Percentiles rank a stretch among this genome's conserved stretches.
phyloP scores from a whole-genome alignment of 2,329 filamentous ascomycete species.

The Colletotrichum brevisporum region DNA sequence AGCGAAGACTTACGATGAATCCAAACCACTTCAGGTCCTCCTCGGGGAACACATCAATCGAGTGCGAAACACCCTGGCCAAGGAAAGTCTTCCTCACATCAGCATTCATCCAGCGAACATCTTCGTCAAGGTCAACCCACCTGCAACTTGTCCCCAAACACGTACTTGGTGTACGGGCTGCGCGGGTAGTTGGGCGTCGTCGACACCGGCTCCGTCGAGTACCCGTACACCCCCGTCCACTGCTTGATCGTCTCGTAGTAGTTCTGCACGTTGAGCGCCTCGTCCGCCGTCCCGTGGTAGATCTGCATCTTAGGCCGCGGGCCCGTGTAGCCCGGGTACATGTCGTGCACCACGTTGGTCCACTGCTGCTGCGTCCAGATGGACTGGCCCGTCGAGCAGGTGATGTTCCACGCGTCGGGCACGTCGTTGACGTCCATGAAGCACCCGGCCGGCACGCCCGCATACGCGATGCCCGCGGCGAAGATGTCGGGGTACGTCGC shows the following conservation, averaged over 20 bases:
- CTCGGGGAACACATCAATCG: conserved; percentile 38
- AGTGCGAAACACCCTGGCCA: conserved; percentile 33
- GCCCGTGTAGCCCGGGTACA: conserved; percentile 66
- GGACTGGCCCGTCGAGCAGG: conserved; percentile 66
- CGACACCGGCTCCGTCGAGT: conserved; percentile 49
- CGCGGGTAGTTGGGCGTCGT: conserved; percentile 52
- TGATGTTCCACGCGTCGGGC: conserved; percentile 66
- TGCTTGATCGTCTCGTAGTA: conserved; percentile 71
- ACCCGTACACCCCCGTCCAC: conserved; percentile 66
- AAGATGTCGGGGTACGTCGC: conserved; percentile 70
- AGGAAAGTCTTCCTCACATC: conserved; percentile 31
- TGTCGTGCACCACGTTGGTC: conserved; percentile 58
- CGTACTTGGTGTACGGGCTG: conserved; percentile 55
- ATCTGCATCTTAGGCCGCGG: conserved; percentile 70
- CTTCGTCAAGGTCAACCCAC: conserved; percentile 1
- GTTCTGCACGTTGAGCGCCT: conserved; percentile 65
- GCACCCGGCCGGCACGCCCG: conserved; percentile 70
- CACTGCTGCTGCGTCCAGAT: conserved; percentile 57
- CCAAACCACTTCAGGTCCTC: conserved; percentile 42
- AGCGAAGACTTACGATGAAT: conserved; percentile 18
- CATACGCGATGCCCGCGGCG: conserved; percentile 64
- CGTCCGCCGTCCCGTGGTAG: conserved; percentile 69
- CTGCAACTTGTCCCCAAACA: conserved; percentile 54
- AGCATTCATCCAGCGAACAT: neutral
- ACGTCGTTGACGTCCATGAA: conserved; percentile 59